Percentiles rank a stretch among this genome's conserved stretches.
Conservation (phyloP, 345 rosid genomes). For the Leavenworthia alabamica region DNA sequence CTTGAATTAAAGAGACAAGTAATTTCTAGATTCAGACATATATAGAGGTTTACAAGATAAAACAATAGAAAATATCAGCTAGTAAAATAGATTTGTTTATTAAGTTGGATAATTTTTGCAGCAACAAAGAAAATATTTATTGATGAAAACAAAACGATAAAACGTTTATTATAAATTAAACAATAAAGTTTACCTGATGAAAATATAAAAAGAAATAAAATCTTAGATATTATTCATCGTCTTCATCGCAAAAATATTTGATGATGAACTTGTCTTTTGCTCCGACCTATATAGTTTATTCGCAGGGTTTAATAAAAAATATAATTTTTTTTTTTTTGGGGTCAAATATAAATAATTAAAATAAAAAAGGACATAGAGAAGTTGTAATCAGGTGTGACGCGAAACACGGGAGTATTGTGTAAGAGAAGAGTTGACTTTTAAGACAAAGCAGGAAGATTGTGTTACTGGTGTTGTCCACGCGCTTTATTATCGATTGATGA, state of each 20-base stretch:
- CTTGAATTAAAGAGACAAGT: too few relatives aligned
- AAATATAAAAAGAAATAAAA: not conserved
- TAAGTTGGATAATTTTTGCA: not conserved
- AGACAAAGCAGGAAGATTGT: not conserved
- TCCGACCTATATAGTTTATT: not conserved
- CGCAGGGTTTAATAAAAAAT: not conserved
- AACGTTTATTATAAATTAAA: not conserved
- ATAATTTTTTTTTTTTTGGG: too few relatives aligned
- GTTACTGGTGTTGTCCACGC: constrained; percentile 5
- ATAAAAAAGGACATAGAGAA: not conserved
- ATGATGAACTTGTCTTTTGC: not conserved
- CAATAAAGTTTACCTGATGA: not conserved
- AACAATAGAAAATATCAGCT: not conserved
- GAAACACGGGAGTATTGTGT: not conserved
- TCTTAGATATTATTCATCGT: not conserved
- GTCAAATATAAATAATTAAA: too few relatives aligned
- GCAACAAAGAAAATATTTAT: not conserved
- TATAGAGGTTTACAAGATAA: not conserved
- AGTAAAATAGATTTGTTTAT: not conserved
- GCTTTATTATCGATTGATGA: not conserved
- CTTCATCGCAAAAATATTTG: not conserved
- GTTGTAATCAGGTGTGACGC: constrained; percentile 18
- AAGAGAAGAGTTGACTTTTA: constrained; percentile 14
- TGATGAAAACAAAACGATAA: not conserved
- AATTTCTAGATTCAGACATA: not conserved